These are phyloP conservation scores for Rhizophora mangle DNA, from an alignment of 345 rosid species.

Conservation along the genomic window DNA sequence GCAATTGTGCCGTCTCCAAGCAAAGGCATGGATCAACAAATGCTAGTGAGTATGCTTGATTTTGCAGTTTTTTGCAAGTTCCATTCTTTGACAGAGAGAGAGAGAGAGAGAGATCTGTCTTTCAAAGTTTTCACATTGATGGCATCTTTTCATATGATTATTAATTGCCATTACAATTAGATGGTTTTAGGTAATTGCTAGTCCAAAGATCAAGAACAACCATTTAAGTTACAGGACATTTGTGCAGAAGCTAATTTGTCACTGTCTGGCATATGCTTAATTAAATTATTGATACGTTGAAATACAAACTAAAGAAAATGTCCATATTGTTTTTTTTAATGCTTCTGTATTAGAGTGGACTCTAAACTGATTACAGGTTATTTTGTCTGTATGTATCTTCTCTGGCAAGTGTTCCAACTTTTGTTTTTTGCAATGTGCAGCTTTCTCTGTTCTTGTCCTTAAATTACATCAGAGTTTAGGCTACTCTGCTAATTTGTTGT, in stretches of 20 bases:
- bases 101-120: too few relatives aligned
- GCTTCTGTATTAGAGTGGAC: too few relatives aligned
- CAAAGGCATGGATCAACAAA: conserved; percentile 18
- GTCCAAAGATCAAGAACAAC: too few relatives aligned
- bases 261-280: background rate
- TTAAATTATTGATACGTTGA: background rate
- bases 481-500: background rate
- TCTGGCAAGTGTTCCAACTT: too few relatives aligned
- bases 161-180: too few relatives aligned
- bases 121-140: too few relatives aligned
- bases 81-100: too few relatives aligned
- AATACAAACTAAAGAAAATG: background rate
- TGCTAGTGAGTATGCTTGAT: conserved; percentile 29
- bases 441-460: background rate
- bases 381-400: too few relatives aligned
- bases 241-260: background rate
- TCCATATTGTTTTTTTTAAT: too few relatives aligned
- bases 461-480: background rate
- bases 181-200: too few relatives aligned
- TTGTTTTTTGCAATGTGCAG: background rate
- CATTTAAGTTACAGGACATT: background rate
- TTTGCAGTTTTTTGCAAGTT: background rate
- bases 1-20: conserved; percentile 22
- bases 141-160: too few relatives aligned
- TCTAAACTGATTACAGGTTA: too few relatives aligned